Conservation (phyloP, 176 grass and related monocot genomes). For the Zoysia pacifica region DNA sequence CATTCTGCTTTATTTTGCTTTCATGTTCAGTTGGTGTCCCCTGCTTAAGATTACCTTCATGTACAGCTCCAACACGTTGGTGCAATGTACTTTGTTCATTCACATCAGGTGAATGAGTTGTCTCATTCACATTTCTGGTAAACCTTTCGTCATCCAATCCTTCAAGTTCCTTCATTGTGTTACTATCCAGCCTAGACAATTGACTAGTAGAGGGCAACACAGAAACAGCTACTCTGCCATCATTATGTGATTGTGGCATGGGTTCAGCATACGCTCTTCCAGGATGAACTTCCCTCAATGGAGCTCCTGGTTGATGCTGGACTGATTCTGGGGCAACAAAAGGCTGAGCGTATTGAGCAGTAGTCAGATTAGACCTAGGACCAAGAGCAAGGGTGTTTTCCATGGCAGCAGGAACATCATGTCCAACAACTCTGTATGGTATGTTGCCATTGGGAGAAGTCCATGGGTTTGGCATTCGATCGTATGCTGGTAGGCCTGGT, state of each 20-base stretch:
- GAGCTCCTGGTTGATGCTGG: constrained; percentile 45
- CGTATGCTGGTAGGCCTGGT: constrained; percentile 48
- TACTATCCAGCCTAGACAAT: constrained; percentile 37
- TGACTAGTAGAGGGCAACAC: constrained; percentile 32
- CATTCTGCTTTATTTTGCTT: constrained; percentile 19
- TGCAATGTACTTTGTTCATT: constrained; percentile 37
- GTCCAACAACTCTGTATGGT: constrained; percentile 52
- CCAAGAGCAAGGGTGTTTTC: constrained; percentile 41
- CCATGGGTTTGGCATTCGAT: constrained; percentile 52
- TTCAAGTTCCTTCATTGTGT: constrained; percentile 31
- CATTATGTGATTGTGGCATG: constrained; percentile 18
- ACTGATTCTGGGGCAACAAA: constrained; percentile 51
- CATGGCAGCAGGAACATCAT: constrained; percentile 58
- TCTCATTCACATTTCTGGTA: constrained; percentile 37
- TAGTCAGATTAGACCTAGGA: constrained; percentile 54
- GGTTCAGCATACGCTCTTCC: constrained; percentile 43
- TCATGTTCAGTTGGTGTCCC: constrained; percentile 43
- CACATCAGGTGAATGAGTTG: constrained; percentile 24
- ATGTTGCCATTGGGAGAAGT: constrained; percentile 45
- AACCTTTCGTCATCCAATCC: constrained; percentile 29
- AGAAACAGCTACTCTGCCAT: constrained; percentile 45
- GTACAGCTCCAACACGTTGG: constrained; percentile 27
- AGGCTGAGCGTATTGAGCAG: constrained; percentile 41
- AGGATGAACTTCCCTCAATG: constrained; percentile 42
- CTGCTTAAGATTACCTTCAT: constrained; percentile 44